phyloP scores from a whole-genome alignment of 148 eudicot species.

The Nyssa sinensis region DNA sequence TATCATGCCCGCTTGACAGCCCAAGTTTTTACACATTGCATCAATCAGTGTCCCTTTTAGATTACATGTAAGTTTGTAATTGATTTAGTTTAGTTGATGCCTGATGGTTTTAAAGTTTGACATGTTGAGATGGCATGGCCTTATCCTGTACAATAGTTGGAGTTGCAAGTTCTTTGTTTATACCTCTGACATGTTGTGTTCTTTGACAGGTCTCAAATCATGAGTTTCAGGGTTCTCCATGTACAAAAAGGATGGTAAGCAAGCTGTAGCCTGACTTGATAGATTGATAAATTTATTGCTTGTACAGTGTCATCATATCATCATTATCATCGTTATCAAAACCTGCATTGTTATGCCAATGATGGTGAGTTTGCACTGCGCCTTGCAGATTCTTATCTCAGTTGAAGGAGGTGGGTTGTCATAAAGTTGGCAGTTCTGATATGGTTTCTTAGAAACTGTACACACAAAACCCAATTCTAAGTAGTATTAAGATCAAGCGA shows the following conservation, averaged over 20 bases:
- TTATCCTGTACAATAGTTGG: no score
- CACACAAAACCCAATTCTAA: no score
- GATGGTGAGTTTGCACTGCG: not conserved
- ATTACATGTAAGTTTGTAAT: no score
- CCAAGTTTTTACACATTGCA: no score
- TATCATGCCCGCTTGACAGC: no score
- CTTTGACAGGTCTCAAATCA: conserved; percentile 49
- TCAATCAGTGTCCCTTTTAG: no score
- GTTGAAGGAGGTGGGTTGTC: not conserved
- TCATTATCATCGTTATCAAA: no score
- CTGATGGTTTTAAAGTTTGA: no score
- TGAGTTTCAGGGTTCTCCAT: conserved; percentile 46
- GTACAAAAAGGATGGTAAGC: conserved; percentile 70
- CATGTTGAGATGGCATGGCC: no score
- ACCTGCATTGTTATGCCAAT: not conserved
- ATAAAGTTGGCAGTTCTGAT: not conserved
- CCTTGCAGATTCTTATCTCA: not conserved
- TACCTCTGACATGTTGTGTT: conserved; percentile 8
- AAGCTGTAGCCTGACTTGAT: not conserved
- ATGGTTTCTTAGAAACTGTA: not conserved
- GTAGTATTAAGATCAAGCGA: no score
- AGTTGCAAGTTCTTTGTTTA: not conserved
- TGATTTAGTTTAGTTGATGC: no score
- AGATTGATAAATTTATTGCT: not conserved
- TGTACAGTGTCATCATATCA: not conserved